Base-by-base conservation (phyloP, 345 rosid species). In the Erodium maritimum region DNA sequence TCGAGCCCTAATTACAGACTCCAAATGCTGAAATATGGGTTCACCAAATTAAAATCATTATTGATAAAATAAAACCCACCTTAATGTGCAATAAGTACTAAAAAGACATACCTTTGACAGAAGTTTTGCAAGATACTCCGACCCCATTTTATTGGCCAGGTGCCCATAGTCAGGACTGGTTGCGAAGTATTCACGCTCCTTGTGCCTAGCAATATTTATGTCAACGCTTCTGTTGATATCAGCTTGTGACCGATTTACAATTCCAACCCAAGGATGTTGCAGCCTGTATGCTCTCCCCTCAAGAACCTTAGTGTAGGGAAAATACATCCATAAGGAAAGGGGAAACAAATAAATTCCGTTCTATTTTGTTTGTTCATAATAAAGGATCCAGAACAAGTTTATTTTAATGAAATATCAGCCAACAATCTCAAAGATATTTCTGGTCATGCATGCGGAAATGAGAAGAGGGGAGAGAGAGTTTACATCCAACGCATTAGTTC, bases 401-500 rank as follows among this genome's bases (percentile, higher is more conserved):
- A n/a, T n/a, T n/a, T n/a, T n/a, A n/a, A n/a, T n/a, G n/a, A n/a
- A 42, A 3, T 42, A 42, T 10, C 48, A 42, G 14, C 48, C 37
- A 29, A 42, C 48, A 42, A 42, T 42, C 48, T 42, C 14, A 42
- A 16, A 42, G 12, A 42, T 42, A 42, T 12, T 42, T 42, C 14
- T 42, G 14, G 17, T 12, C 48, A 42, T 12, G 14, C 48, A 42
- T 42, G 14, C 48, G 12, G 14, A 42, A 42, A 16, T 14, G 17
- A 42, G 48, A 42, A 29, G 34, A 29, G 65, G 24, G 59, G 23
- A 61, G 55, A 51, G 61, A 63, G 56, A 64, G 56, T 72, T 71
- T 74, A 89, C 96, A 61, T 80, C 95, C 45, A 89, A 70, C 19
- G 96, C 95, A 70, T 89, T 79, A 52, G 96, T 89, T 66, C 96